Conservation (phyloP, 2,329 filamentous ascomycete species). For the Verticillium nonalfalfae region DNA sequence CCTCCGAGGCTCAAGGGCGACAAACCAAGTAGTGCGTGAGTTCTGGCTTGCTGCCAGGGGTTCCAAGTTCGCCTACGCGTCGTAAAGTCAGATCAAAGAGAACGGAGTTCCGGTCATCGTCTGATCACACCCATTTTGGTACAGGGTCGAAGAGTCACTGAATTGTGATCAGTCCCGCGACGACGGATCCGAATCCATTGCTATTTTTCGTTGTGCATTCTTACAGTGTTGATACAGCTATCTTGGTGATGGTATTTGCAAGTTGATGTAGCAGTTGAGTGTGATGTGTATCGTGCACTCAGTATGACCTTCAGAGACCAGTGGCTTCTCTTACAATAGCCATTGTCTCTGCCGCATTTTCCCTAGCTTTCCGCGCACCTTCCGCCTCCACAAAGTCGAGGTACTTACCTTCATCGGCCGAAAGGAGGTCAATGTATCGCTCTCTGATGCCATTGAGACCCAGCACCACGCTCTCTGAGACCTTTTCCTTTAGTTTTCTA, state of each 20-base stretch:
- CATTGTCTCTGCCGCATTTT: conserved; percentile 56
- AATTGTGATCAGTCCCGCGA: too few relatives aligned
- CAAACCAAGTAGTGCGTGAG: conserved; percentile 61
- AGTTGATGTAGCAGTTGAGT: neutral
- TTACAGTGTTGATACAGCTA: neutral
- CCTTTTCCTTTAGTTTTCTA: conserved; percentile 39
- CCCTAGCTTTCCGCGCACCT: conserved; percentile 55
- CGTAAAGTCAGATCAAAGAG: conserved; percentile 22
- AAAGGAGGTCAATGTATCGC: conserved; percentile 47
- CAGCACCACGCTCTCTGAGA: conserved; percentile 49
- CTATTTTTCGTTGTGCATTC: neutral
- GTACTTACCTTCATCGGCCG: conserved; percentile 37
- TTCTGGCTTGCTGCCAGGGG: conserved; percentile 67
- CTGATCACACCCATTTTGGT: too few relatives aligned
- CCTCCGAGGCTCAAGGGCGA: conserved; percentile 56
- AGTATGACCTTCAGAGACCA: conserved; percentile 29
- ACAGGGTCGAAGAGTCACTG: too few relatives aligned
- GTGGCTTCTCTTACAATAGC: conserved; percentile 41
- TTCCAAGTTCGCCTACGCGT: conserved; percentile 54
- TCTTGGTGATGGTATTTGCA: too few relatives aligned
- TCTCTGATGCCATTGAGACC: conserved; percentile 49
- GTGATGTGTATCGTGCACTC: too few relatives aligned
- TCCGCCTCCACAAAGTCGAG: conserved; percentile 51
- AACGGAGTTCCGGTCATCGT: too few relatives aligned
- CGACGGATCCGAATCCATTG: too few relatives aligned